Percentiles rank a stretch among this genome's conserved stretches.
Evolutionary conservation across 768 basidiomycete genomes (phyloP).

Genomic region (Agrocybe pediades): DNA sequence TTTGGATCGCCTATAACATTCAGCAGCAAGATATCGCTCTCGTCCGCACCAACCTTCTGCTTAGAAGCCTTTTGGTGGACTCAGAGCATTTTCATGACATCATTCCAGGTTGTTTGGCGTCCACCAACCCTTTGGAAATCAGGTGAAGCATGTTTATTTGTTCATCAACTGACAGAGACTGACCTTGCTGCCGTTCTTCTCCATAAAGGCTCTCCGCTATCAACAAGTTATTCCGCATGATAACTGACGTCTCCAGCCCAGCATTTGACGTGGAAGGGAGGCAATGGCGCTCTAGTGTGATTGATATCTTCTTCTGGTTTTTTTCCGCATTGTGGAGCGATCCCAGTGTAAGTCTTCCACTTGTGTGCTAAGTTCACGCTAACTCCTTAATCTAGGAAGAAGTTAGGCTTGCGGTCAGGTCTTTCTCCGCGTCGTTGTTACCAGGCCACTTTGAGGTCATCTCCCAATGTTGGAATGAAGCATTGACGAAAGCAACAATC

Average conservation of each 20-base stretch:
- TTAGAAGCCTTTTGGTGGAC: conserved; percentile 65
- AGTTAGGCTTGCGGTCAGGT: conserved; percentile 58
- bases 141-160: conserved; percentile 46
- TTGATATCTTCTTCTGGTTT: conserved; percentile 58
- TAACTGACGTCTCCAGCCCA: conserved; percentile 66
- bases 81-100: conserved; percentile 59
- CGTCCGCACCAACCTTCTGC: conserved; percentile 55
- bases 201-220: conserved; percentile 57
- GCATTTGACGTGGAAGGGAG: conserved; percentile 62
- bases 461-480: conserved; percentile 67
- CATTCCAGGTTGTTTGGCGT: conserved; percentile 40
- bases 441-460: conserved; percentile 69
- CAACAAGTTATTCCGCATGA: conserved; percentile 61
- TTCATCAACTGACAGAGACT: too few relatives aligned
- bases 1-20: conserved; percentile 71
- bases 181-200: too few relatives aligned
- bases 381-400: conserved; percentile 59
- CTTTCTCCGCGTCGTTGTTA: conserved; percentile 60
- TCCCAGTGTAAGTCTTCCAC: conserved; percentile 43
- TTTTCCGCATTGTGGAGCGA: conserved; percentile 69
- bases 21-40: conserved; percentile 54
- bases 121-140: conserved; percentile 43
- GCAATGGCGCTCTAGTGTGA: conserved; percentile 67
- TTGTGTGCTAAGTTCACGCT: not conserved
- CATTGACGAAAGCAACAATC: conserved; percentile 54